phyloP scores from a whole-genome alignment of 257 asterid species.

The Nicotiana sylvestris region DNA sequence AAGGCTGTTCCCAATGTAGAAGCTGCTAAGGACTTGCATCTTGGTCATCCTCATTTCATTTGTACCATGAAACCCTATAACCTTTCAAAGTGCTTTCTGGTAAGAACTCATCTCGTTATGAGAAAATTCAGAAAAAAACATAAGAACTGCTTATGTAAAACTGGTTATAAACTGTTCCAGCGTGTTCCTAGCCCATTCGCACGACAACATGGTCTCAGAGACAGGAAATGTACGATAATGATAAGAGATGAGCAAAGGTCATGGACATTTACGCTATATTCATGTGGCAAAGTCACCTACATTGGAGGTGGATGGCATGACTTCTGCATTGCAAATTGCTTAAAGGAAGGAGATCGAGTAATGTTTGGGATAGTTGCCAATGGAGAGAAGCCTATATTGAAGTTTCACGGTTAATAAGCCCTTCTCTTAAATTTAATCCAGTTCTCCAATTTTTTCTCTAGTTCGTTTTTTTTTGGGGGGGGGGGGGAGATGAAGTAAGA shows the following conservation, averaged over 20 bases:
- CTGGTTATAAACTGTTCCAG: neutral
- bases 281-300: neutral
- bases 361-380: no score
- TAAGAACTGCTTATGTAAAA: neutral
- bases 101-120: neutral
- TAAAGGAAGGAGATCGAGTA: neutral
- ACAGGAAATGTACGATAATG: neutral
- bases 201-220: neutral
- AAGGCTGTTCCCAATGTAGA: no score
- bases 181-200: neutral
- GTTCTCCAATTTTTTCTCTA: no score
- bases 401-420: no score
- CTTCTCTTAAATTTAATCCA: no score
- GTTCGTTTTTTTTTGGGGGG: no score
- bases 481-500: no score
- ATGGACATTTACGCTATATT: neutral
- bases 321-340: neutral
- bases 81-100: neutral
- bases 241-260: neutral
- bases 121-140: neutral
- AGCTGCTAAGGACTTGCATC: no score
- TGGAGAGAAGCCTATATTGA: no score
- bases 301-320: neutral
- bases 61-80: neutral
- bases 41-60: neutral